Conservation (phyloP, 352 stramenopile genomes). For the Phytopythium kandeliae region DNA sequence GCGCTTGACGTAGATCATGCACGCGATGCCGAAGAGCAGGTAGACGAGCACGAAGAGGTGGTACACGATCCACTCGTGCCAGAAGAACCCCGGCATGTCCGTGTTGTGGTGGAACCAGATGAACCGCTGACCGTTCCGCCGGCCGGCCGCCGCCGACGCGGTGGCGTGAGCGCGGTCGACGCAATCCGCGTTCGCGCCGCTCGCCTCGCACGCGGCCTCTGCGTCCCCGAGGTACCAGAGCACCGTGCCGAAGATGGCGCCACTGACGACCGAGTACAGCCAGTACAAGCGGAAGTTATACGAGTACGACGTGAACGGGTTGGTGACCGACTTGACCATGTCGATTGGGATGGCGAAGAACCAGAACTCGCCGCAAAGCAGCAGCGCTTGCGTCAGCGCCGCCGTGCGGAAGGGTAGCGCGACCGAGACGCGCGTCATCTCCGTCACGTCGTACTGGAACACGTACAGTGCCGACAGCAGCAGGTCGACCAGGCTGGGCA, state of each 20-base stretch:
- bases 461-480: slow-evolving; percentile 67
- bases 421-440: slow-evolving; percentile 42
- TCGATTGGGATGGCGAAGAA: slow-evolving; percentile 88
- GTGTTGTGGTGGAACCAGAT: slow-evolving; percentile 86
- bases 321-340: slow-evolving; percentile 86
- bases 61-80: slow-evolving; percentile 80
- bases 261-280: slow-evolving; percentile 77
- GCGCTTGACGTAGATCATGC: slow-evolving; percentile 73
- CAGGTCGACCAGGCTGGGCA: slow-evolving; percentile 72
- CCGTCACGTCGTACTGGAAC: slow-evolving; percentile 67
- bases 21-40: slow-evolving; percentile 64
- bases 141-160: slow-evolving; percentile 5
- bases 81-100: slow-evolving; percentile 69
- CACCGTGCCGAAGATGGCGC: slow-evolving; percentile 54
- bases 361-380: slow-evolving; percentile 85
- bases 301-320: slow-evolving; percentile 85
- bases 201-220: slow-evolving; percentile 15
- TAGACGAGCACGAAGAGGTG: slow-evolving; percentile 77
- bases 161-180: slow-evolving; percentile 16
- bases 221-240: slow-evolving; percentile 55
- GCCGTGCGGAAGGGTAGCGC: slow-evolving; percentile 55
- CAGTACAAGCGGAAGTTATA: slow-evolving; percentile 82
- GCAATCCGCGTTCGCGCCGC: slow-evolving; percentile 8
- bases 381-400: slow-evolving; percentile 64
- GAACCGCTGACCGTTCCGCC: slow-evolving; percentile 37